Evolutionary conservation across 352 stramenopile species (phyloP), one percentile per base, ranked within the genome.

Genomic region (Globisporangium acanthophoron): DNA sequence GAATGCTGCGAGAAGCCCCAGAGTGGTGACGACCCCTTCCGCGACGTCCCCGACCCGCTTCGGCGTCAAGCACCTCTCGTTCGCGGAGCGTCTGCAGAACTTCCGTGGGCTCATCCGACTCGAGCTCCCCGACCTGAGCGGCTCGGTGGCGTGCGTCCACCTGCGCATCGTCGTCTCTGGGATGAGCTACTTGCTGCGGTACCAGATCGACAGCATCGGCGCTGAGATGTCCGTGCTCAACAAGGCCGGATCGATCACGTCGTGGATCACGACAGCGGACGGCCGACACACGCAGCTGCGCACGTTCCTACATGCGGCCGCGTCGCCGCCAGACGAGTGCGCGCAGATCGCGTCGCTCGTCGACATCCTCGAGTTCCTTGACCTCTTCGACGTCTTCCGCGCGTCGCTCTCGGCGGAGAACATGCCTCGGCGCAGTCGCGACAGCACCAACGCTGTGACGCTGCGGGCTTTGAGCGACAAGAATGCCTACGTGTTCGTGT

Each of bases 201-300:
- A 78, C 54, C 61, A 70, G 16, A 59, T 81, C 43, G 69, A 77
- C 51, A 60, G 46, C 35, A 55, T 75, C 33, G 68, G 54, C 24
- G 70, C 73, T 0, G 70, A 87, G 59, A 69, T 81, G 12, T 83
- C 65, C 0, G 54, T 85, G 15, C 65, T 74, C 44, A 84, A 67
- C 55, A 73, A 66, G 11, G 41, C 62, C 7, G 74, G 74, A 8
- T 61, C 71, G 20, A 54, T 56, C 27, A 80, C 75, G 29, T 78
- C 69, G 16, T 87, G 77, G 74, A 73, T 87, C 57, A 80, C 75
- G 7, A 60, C 58, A 0, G 27, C 54, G 2, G 59, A 80, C n/a
- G 71, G 73, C 0, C 44, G 58, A 11, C 43, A 76, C 52, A 65
- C 66, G 9, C 74, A 87, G 61, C 62, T 85, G 7, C 68, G 73